phyloP scores from a whole-genome alignment of 139 green algal species.

The Chlorella sp. region DNA sequence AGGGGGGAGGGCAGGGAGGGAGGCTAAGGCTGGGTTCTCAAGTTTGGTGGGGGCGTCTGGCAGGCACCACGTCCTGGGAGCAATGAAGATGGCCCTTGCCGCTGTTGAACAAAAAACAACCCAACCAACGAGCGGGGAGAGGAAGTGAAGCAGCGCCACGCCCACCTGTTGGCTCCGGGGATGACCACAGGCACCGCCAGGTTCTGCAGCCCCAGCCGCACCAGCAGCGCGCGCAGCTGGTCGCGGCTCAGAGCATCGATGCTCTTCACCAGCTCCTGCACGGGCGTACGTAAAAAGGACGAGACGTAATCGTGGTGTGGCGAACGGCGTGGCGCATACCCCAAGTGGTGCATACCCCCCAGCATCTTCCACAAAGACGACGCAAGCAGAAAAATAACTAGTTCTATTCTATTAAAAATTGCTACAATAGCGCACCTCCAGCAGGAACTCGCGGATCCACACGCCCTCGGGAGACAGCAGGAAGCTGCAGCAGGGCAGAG shows the following conservation, averaged over 20 bases:
- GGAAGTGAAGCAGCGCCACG: too few species aligned
- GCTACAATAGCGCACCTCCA: conserved; percentile 94
- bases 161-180: conserved; percentile 46
- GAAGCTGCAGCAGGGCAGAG: conserved; percentile 57
- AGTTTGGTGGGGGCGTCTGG: not conserved
- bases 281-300: too few species aligned
- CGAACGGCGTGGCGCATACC: too few species aligned
- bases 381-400: too few species aligned
- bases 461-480: conserved; percentile 81
- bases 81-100: too few species aligned
- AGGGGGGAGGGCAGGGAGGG: not conserved
- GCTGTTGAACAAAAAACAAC: too few species aligned
- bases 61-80: not conserved
- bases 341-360: too few species aligned
- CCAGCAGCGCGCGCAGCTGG: conserved; percentile 69
- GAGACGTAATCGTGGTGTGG: too few species aligned
- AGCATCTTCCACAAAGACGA: too few species aligned
- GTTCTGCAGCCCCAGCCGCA: conserved; percentile 50
- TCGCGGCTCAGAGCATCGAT: conserved; percentile 93
- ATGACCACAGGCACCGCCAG: conserved; percentile 56
- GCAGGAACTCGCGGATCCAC: conserved; percentile 96
- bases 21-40: not conserved
- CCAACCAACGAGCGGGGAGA: too few species aligned
- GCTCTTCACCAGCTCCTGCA: conserved; percentile 94
- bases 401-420: too few species aligned